Percentiles rank a stretch among this genome's conserved stretches.
Evolutionary conservation across 495 filamentous ascomycete genomes (phyloP).

Genomic region (Symbiotaphrina buchneri): DNA sequence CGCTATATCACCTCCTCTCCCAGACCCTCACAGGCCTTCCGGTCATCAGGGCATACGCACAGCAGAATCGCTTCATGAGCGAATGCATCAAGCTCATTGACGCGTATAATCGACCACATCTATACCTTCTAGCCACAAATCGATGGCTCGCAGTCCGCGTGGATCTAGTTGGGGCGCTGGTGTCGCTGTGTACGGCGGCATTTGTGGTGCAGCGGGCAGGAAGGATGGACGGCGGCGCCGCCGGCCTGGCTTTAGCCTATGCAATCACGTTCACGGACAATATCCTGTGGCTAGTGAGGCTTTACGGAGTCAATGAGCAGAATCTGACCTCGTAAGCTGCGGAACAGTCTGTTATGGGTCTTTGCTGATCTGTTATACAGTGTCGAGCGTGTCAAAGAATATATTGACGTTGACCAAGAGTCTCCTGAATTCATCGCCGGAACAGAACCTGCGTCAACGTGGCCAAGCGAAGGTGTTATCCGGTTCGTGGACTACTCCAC

Average conservation of each 20-base stretch:
- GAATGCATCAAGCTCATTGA: constrained; percentile 84
- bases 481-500: constrained; percentile 78
- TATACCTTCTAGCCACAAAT: constrained; percentile 90
- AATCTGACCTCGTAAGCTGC: constrained; percentile 68
- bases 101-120: constrained; percentile 76
- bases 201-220: constrained; percentile 76
- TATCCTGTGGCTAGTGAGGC: constrained; percentile 83
- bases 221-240: constrained; percentile 76
- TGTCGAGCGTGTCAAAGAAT: constrained; percentile 95
- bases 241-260: constrained; percentile 91
- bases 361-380: constrained; percentile 5
- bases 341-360: background rate
- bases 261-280: constrained; percentile 96
- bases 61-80: constrained; percentile 77
- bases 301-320: constrained; percentile 93
- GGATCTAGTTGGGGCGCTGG: constrained; percentile 73
- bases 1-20: constrained; percentile 94
- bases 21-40: constrained; percentile 89
- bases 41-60: constrained; percentile 94
- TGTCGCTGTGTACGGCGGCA: constrained; percentile 81
- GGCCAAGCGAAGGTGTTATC: constrained; percentile 72
- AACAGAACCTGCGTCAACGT: constrained; percentile 49
- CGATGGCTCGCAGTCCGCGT: constrained; percentile 90
- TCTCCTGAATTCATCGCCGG: constrained; percentile 56
- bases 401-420: constrained; percentile 91